Base-by-base conservation (phyloP, 2,329 filamentous ascomycete genomes). In the Penicillium paneum region DNA sequence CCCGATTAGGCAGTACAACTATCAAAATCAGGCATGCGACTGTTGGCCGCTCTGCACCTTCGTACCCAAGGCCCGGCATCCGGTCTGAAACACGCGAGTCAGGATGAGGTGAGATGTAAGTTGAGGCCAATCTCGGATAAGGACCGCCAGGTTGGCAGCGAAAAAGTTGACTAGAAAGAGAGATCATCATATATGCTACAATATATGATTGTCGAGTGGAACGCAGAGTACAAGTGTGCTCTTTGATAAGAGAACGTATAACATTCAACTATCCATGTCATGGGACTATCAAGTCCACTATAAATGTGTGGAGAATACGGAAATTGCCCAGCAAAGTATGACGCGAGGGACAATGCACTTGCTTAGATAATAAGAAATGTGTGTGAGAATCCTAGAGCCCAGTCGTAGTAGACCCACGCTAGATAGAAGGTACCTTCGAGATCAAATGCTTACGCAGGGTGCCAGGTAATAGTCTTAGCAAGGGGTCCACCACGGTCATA, bases 401-500 rank as follows among this genome's bases (percentile, higher is more conserved):
- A 32, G 34, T 49, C 38, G 28, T 38, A 40, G 36, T 38, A 40
- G 36, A n/a, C 17, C 13, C 34, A 26, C 31, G 28, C 21, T 13
- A n/a, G 12, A 32, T n/a, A n/a, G 28, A 42, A 21, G 41, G 46
- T 40, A 51, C 29, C 5, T 21, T 21, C 8, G 26, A 17, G 11
- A 44, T 39, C 49, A 41, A n/a, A 34, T 40, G 6, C 29, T 36
- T 55, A 60, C 12, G n/a, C 32, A 1, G 51, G 52, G n/a, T 66
- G 47, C 65, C 66, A 65, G 10, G 56, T 61, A 31, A 70, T 59
- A 5, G 61, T 56, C 47, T 64, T 69, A 6, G 56, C 64, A 29
- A 64, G 53, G 3, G 68, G 68, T 11, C 67, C 68, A 0, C 65
- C 64, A 24, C 63, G 60, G 35, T 71, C 68, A 56, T 71, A 70